These are phyloP conservation scores for Lanmaoa pseudosensibilis DNA, from an alignment of 768 basidiomycete species.

Conservation along the genomic window DNA sequence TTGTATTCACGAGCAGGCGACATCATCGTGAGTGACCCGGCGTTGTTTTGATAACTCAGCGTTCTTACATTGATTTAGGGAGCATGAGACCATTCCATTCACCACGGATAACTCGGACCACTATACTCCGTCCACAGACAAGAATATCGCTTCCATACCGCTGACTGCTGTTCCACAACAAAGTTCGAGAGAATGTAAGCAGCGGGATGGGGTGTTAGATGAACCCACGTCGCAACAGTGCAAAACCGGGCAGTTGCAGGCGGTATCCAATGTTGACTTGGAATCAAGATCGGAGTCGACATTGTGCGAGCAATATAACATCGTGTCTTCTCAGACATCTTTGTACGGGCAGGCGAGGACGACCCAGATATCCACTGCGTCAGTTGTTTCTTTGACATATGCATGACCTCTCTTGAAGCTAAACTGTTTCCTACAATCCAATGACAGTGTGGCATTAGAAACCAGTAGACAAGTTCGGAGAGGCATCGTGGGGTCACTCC, in stretches of 20 bases:
- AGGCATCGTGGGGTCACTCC: neutral
- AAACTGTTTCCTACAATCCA: neutral
- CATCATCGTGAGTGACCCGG: slow-evolving; percentile 3
- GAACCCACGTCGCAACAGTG: neutral
- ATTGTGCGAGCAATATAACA: neutral
- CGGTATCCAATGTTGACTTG: neutral
- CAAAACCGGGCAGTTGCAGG: neutral
- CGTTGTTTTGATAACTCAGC: neutral
- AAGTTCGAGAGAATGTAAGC: neutral
- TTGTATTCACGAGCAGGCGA: neutral
- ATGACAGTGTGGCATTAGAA: neutral
- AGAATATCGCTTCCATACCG: neutral
- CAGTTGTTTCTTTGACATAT: neutral
- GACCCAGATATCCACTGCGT: neutral
- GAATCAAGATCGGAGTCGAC: neutral
- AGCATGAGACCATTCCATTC: neutral
- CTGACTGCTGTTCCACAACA: neutral
- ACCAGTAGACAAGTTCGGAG: neutral
- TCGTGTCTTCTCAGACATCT: neutral
- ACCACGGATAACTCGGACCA: neutral
- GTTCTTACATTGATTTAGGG: slow-evolving; percentile 1
- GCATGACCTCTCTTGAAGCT: neutral
- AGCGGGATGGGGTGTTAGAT: neutral
- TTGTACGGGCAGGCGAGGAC: neutral
- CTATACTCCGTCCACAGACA: neutral